A percentile compares a stretch with the other conserved stretches of the same genome.
These are phyloP conservation scores for Sporobolus alterniflorus DNA, from an alignment of 202 grass and related monocot species.

Conservation along the genomic window DNA sequence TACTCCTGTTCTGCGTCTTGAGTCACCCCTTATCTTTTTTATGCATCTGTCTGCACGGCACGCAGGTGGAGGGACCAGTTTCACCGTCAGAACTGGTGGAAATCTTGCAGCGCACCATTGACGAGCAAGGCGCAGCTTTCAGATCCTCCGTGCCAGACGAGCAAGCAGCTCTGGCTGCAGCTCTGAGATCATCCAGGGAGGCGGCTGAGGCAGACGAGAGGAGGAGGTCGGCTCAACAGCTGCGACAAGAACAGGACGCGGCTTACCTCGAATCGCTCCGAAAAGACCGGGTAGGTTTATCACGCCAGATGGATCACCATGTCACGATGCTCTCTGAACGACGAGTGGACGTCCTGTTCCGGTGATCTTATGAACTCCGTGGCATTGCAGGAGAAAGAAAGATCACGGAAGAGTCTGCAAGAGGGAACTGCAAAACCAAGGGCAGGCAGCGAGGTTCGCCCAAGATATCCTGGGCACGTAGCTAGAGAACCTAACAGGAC, in stretches of 20 bases:
- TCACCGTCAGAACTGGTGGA: constrained; percentile 73
- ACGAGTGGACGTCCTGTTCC: neutral
- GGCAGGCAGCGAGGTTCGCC: neutral
- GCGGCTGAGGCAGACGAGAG: constrained; percentile 54
- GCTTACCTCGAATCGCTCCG: constrained; percentile 71
- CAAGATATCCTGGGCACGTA: constrained; percentile 11
- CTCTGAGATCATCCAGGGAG: constrained; percentile 14
- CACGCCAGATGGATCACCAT: neutral
- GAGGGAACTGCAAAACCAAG: constrained; percentile 24
- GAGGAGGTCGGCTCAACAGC: constrained; percentile 45
- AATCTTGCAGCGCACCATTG: constrained; percentile 69
- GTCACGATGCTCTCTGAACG: constrained; percentile 13
- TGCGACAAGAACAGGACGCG: constrained; percentile 62
- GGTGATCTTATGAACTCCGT: neutral
- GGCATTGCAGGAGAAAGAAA: constrained; percentile 57
- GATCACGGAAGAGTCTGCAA: constrained; percentile 30
- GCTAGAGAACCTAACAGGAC: constrained; percentile 38
- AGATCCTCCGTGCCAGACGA: neutral
- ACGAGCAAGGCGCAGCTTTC: constrained; percentile 62
- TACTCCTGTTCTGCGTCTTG: neutral
- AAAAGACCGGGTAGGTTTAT: constrained; percentile 53
- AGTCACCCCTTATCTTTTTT: neutral
- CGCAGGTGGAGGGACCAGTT: constrained; percentile 69
- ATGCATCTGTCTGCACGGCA: neutral
- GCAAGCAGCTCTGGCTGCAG: constrained; percentile 3